phyloP scores from a whole-genome alignment of 352 stramenopile species.

The Phytophthora macrochlamydospora region DNA sequence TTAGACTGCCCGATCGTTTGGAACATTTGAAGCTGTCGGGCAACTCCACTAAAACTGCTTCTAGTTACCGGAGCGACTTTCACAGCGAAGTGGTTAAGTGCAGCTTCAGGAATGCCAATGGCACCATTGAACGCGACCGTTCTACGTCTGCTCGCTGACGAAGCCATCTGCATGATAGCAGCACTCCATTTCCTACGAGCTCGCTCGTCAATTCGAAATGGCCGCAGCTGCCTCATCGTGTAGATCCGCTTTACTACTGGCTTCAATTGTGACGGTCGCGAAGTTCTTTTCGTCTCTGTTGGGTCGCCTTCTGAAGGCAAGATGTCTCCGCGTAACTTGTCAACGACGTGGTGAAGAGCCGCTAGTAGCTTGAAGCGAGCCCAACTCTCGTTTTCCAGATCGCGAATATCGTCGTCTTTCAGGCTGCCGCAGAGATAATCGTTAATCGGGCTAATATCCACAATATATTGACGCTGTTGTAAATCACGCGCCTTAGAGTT shows the following conservation, averaged over 20 bases:
- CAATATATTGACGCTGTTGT: constrained; percentile 41
- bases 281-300: background rate
- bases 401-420: constrained; percentile 28
- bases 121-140: constrained; percentile 3
- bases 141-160: constrained; percentile 20
- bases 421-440: constrained; percentile 43
- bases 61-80: constrained; percentile 9
- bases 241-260: background rate
- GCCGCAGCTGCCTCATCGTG: constrained; percentile 10
- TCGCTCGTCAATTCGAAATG: constrained; percentile 25
- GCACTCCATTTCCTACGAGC: constrained; percentile 24
- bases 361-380: constrained; percentile 43
- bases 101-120: too few species aligned
- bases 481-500: constrained; percentile 4
- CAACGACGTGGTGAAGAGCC: constrained; percentile 35
- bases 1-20: background rate
- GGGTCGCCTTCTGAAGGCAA: constrained; percentile 9
- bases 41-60: constrained; percentile 11
- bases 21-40: background rate
- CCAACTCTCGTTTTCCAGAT: constrained; percentile 61
- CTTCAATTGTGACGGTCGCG: background rate
- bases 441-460: constrained; percentile 58
- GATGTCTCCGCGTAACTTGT: constrained; percentile 36
- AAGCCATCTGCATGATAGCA: constrained; percentile 25
- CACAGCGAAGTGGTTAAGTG: too few species aligned